Conservation (phyloP, 495 filamentous ascomycete genomes). For the Penicillium flavigenum region DNA sequence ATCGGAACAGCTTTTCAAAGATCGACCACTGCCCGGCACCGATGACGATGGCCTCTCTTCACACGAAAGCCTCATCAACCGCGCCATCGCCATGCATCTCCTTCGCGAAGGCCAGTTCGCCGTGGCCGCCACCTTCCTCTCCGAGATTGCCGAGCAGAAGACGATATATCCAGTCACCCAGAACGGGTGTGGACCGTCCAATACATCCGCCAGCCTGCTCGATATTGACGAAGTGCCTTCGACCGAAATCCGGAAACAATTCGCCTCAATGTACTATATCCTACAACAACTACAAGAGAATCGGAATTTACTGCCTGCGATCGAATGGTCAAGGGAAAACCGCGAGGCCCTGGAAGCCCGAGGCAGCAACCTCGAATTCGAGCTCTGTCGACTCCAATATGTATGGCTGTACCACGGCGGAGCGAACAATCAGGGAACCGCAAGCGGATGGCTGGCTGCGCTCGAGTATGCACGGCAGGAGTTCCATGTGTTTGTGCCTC, state of each 20-base stretch:
- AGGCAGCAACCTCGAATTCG: slow-evolving; percentile 92
- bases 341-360: slow-evolving; percentile 68
- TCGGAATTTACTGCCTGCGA: slow-evolving; percentile 75
- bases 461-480: slow-evolving; percentile 68
- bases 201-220: slow-evolving; percentile 27
- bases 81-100: slow-evolving; percentile 94
- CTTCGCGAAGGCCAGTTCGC: slow-evolving; percentile 90
- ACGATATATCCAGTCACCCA: slow-evolving; percentile 13
- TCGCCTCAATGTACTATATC: slow-evolving; percentile 87
- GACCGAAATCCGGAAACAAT: slow-evolving; percentile 69
- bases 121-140: slow-evolving; percentile 78
- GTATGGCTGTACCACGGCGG: slow-evolving; percentile 72
- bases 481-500: slow-evolving; percentile 63
- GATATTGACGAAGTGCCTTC: slow-evolving; percentile 61
- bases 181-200: slow-evolving; percentile 5
- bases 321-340: slow-evolving; percentile 77
- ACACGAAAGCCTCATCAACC: slow-evolving; percentile 75
- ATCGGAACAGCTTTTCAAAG: slow-evolving; percentile 64
- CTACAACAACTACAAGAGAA: slow-evolving; percentile 68
- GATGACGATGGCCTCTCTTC: slow-evolving; percentile 80
- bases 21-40: slow-evolving; percentile 68
- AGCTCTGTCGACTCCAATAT: slow-evolving; percentile 83
- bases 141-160: slow-evolving; percentile 53
- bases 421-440: slow-evolving; percentile 24
- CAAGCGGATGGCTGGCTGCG: slow-evolving; percentile 50